phyloP scores from a whole-genome alignment of 2,329 filamentous ascomycete genomes.

The Atkinsonella hypoxylon region DNA sequence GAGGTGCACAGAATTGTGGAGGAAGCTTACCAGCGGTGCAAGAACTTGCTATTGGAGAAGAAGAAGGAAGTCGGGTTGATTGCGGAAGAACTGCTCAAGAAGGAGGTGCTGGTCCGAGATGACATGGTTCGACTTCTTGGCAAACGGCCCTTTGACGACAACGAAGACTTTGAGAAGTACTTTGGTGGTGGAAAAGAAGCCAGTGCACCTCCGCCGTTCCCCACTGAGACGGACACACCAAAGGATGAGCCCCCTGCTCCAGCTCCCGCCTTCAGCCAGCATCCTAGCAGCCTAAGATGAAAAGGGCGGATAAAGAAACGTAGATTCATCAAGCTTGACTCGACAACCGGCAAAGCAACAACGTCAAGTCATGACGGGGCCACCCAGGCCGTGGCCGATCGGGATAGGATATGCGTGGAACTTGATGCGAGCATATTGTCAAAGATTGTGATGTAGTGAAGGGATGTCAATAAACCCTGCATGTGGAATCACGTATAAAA shows the following conservation, averaged over 20 bases:
- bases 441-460: neutral
- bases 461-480: neutral
- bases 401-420: neutral
- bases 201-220: conserved; percentile 46
- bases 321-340: neutral
- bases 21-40: conserved; percentile 85
- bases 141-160: conserved; percentile 72
- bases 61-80: conserved; percentile 80
- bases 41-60: conserved; percentile 69
- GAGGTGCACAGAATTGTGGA: conserved; percentile 90
- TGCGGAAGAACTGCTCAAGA: conserved; percentile 81
- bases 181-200: conserved; percentile 54
- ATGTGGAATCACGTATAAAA: neutral
- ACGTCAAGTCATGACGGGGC: neutral
- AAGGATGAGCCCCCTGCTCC: conserved; percentile 24
- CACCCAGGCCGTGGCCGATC: neutral
- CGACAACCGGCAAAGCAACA: neutral
- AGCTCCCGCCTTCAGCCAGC: conserved; percentile 25
- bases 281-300: conserved; percentile 7
- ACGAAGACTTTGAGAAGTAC: conserved; percentile 93
- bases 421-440: neutral
- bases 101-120: conserved; percentile 84
- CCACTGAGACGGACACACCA: conserved; percentile 29
- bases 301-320: conserved; percentile 1
- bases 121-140: conserved; percentile 87